These are phyloP conservation scores for Leishmania gerbilli DNA, from an alignment of 208 protist species.

Conservation along the genomic window DNA sequence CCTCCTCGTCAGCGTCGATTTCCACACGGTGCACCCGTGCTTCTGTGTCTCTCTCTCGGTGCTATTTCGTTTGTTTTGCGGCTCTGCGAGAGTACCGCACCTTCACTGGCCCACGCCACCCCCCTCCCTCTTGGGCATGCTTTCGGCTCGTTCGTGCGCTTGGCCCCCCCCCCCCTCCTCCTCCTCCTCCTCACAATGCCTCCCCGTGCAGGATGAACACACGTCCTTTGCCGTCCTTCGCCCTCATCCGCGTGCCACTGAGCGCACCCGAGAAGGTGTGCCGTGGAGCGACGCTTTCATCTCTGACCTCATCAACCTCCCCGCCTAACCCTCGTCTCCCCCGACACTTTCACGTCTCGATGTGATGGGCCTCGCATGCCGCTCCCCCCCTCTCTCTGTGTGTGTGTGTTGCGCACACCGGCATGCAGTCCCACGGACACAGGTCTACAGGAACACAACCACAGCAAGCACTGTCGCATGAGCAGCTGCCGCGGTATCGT, in stretches of 20 bases:
- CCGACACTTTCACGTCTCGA: background rate
- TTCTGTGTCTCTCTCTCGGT: background rate
- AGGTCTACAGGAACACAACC: background rate
- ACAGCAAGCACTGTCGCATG: conserved; percentile 26
- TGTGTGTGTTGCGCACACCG: background rate
- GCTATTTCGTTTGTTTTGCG: background rate
- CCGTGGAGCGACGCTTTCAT: background rate
- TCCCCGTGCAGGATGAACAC: background rate
- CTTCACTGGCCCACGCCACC: background rate
- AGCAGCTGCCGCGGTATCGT: conserved; percentile 77
- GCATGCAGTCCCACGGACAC: background rate
- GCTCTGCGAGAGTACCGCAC: background rate
- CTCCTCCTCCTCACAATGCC: background rate
- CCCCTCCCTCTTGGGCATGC: too few species aligned
- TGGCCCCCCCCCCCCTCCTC: background rate
- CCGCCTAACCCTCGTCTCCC: background rate
- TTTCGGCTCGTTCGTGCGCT: too few species aligned
- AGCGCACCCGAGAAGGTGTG: background rate
- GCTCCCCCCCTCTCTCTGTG: background rate
- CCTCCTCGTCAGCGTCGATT: background rate
- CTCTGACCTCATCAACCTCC: background rate
- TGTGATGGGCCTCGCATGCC: too few species aligned
- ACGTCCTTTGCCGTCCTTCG: background rate
- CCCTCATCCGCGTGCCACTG: background rate
- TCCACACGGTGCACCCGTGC: background rate